Evolutionary conservation across 2,329 filamentous ascomycete species (phyloP).

Genomic region (Chaetomiaceae sp.): DNA sequence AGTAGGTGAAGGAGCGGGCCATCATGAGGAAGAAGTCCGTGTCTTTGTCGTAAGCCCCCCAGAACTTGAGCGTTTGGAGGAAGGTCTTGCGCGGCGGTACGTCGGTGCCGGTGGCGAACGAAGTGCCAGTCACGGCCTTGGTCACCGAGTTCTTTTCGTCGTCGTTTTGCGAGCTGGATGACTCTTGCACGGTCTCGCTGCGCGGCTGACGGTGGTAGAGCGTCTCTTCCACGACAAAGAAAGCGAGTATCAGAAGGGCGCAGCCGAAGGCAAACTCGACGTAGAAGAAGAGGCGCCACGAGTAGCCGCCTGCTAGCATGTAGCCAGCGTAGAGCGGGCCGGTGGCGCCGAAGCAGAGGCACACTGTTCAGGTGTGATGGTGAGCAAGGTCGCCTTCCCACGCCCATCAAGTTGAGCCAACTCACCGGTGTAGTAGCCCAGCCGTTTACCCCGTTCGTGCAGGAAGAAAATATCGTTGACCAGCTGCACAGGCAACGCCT

Average conservation of each 20-base stretch:
- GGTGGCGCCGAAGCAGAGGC: constrained; percentile 46
- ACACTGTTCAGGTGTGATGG: constrained; percentile 30
- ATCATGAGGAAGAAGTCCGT: constrained; percentile 39
- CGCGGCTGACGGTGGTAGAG: constrained; percentile 17
- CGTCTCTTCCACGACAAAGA: constrained; percentile 24
- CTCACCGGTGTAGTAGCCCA: constrained; percentile 51
- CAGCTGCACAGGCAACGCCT: constrained; percentile 35
- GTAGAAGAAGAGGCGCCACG: constrained; percentile 54
- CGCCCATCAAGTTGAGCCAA: neutral
- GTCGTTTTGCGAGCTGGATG: constrained; percentile 5
- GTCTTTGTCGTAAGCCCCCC: constrained; percentile 34
- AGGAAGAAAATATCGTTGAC: constrained; percentile 38
- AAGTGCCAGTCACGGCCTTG: neutral
- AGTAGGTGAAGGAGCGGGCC: constrained; percentile 37
- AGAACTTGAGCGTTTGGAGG: constrained; percentile 35
- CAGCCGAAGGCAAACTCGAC: constrained; percentile 45
- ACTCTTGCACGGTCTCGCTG: neutral
- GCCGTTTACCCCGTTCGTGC: constrained; percentile 40
- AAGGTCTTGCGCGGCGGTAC: constrained; percentile 34
- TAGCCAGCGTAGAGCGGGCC: constrained; percentile 52
- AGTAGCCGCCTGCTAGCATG: constrained; percentile 51
- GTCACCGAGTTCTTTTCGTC: constrained; percentile 9
- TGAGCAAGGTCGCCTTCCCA: neutral
- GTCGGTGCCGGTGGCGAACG: neutral
- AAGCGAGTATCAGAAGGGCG: constrained; percentile 20